These are phyloP conservation scores for Botryotinia narcissicola DNA, from an alignment of 2,329 filamentous ascomycete genomes.

Conservation along the genomic window DNA sequence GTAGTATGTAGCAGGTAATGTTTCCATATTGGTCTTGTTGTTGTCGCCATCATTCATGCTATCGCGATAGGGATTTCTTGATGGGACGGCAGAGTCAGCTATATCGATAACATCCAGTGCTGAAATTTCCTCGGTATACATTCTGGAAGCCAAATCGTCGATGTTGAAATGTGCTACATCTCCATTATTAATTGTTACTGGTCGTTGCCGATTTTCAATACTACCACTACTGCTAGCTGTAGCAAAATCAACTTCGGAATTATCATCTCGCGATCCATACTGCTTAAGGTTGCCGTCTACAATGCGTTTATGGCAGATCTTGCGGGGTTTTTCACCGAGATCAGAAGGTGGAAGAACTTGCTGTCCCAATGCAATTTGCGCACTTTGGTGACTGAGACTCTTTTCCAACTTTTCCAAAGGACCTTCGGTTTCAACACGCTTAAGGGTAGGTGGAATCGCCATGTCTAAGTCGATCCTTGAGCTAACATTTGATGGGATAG, in stretches of 20 bases:
- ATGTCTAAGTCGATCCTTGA: not conserved
- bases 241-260: not conserved
- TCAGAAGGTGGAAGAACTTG: too few species aligned
- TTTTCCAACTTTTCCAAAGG: not conserved
- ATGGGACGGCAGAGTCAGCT: not conserved
- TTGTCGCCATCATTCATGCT: not conserved
- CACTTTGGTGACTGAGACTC: not conserved
- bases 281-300: not conserved
- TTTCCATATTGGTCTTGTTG: not conserved
- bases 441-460: not conserved
- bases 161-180: too few species aligned
- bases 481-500: not conserved
- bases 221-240: not conserved
- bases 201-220: too few species aligned
- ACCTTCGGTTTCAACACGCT: conserved; percentile 3
- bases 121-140: not conserved
- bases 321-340: not conserved
- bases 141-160: not conserved
- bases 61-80: not conserved
- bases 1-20: not conserved
- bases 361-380: not conserved
- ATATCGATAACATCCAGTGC: not conserved
- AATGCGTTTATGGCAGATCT: not conserved
- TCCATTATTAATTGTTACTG: not conserved
- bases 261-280: not conserved